A percentile compares a stretch with the other conserved stretches of the same genome.
Conservation (phyloP, 768 basidiomycete genomes). For the Lactarius evosmus region DNA sequence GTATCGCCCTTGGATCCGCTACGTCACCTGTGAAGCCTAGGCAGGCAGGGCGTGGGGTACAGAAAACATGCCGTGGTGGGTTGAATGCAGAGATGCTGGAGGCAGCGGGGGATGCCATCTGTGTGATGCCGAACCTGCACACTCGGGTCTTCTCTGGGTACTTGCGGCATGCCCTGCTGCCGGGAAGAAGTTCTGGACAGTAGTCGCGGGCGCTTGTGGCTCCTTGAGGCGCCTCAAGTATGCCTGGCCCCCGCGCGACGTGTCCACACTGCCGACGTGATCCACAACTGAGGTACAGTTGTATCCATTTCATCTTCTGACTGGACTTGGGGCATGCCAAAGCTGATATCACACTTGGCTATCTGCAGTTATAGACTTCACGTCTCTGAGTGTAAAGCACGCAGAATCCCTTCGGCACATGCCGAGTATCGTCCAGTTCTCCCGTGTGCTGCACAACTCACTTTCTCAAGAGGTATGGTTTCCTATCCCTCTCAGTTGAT, state of each 20-base stretch:
- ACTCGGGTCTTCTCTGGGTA: constrained; percentile 3
- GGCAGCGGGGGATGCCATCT: constrained; percentile 10
- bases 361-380: constrained; percentile 9
- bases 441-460: constrained; percentile 4
- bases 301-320: constrained; percentile 2
- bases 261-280: not conserved
- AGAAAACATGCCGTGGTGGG: not conserved
- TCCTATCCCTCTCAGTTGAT: not conserved
- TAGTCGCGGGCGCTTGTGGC: not conserved
- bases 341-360: not conserved
- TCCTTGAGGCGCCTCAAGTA: constrained; percentile 2
- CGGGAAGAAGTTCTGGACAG: constrained; percentile 7
- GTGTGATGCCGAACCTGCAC: constrained; percentile 9
- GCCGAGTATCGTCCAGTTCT: constrained; percentile 7
- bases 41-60: not conserved
- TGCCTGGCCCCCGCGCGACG: not conserved
- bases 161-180: not conserved
- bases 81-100: not conserved
- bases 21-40: not conserved
- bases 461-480: constrained; percentile 7
- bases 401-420: constrained; percentile 6
- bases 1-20: not conserved
- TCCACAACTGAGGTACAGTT: not conserved
- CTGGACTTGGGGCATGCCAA: not conserved
- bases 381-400: constrained; percentile 9